phyloP scores from a whole-genome alignment of 495 filamentous ascomycete genomes.

The Xylaria venustula region DNA sequence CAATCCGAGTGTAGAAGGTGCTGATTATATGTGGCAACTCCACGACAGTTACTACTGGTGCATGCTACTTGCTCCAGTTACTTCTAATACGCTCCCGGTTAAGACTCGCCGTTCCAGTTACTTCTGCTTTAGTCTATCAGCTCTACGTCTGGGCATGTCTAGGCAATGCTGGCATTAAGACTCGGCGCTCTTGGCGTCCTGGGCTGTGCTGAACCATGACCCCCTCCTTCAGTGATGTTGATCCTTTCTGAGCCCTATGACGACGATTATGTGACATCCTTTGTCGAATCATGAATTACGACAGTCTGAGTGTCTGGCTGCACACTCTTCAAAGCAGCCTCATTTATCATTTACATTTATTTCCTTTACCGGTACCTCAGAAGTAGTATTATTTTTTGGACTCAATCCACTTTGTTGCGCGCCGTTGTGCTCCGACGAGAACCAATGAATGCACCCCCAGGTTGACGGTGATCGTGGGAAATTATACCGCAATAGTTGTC shows the following conservation, averaged over 20 bases:
- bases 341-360: neutral
- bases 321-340: neutral
- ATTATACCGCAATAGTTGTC: neutral
- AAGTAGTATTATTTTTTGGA: neutral
- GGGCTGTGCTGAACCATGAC: neutral
- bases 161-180: neutral
- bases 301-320: neutral
- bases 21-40: neutral
- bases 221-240: neutral
- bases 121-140: neutral
- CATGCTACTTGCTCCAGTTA: neutral
- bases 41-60: too few species aligned
- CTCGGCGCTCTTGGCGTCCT: neutral
- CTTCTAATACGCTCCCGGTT: neutral
- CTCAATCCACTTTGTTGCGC: neutral
- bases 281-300: neutral
- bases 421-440: neutral
- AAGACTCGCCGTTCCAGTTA: neutral
- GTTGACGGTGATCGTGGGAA: neutral
- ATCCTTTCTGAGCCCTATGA: neutral
- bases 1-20: conserved; percentile 1
- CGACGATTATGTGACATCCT: neutral
- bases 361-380: neutral
- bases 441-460: neutral
- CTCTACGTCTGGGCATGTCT: neutral